Evolutionary conservation across 1,139 yeast species (phyloP).

Genomic region (Kluyveromyces marxianus): DNA sequence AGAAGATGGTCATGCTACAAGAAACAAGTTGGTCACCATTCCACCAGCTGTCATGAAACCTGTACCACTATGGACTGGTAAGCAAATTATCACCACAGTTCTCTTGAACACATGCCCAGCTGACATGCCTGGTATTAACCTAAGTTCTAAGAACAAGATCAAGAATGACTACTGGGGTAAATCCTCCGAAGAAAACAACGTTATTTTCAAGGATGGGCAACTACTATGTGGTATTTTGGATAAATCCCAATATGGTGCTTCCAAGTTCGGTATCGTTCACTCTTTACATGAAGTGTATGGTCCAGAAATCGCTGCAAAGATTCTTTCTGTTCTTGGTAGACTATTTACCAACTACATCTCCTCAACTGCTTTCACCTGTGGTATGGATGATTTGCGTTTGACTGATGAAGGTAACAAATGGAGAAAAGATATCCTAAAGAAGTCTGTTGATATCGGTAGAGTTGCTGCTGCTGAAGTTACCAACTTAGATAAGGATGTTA

Average conservation of each 20-base stretch:
- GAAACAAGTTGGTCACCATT: slow-evolving; percentile 62
- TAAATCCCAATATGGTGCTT: slow-evolving; percentile 97
- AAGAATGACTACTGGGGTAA: slow-evolving; percentile 94
- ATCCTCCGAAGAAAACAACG: slow-evolving; percentile 77
- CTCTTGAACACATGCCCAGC: slow-evolving; percentile 78
- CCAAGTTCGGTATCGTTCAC: slow-evolving; percentile 94
- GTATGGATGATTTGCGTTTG: slow-evolving; percentile 97
- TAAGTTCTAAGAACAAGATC: slow-evolving; percentile 76
- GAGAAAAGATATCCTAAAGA: slow-evolving; percentile 75
- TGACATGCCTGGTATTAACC: slow-evolving; percentile 83
- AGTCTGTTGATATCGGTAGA: slow-evolving; percentile 77
- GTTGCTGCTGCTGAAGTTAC: slow-evolving; percentile 93
- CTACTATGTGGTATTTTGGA: slow-evolving; percentile 88
- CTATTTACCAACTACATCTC: slow-evolving; percentile 90
- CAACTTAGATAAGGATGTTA: slow-evolving; percentile 54
- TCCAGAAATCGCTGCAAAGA: slow-evolving; percentile 79
- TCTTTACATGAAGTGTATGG: slow-evolving; percentile 96
- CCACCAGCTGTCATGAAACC: slow-evolving; percentile 92
- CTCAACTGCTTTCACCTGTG: slow-evolving; percentile 94
- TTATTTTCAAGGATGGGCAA: slow-evolving; percentile 79
- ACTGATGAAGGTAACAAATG: slow-evolving; percentile 85
- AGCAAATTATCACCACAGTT: slow-evolving; percentile 90
- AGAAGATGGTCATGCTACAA: slow-evolving; percentile 93
- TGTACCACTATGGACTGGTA: slow-evolving; percentile 94
- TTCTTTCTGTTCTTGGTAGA: slow-evolving; percentile 85